Conservation (phyloP, 2,329 filamentous ascomycete species). For the Fusarium tjaetaba region DNA sequence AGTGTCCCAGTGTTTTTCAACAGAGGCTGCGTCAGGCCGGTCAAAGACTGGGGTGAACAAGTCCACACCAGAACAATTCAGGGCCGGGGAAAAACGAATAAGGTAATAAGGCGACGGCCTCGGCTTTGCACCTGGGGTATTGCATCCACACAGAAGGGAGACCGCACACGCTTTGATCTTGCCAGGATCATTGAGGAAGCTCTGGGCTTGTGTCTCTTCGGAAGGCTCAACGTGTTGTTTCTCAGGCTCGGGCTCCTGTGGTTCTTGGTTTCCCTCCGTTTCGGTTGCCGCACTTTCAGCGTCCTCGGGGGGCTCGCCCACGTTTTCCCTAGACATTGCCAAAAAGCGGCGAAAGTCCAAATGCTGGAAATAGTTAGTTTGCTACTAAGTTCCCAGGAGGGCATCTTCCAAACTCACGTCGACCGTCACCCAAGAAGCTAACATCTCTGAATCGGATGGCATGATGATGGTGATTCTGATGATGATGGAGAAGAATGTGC, state of each 20-base stretch:
- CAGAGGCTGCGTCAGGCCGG: not conserved
- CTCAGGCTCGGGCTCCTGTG: not conserved
- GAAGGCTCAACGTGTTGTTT: not conserved
- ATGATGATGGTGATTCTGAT: not conserved
- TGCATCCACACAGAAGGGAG: not conserved
- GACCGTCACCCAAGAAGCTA: not conserved
- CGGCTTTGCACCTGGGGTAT: rapidly evolving
- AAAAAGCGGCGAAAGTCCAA: not conserved
- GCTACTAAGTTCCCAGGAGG: not conserved
- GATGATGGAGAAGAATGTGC: not conserved
- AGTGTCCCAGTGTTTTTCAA: not conserved
- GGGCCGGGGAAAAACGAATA: not conserved
- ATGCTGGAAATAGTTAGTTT: not conserved
- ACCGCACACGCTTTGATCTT: not conserved
- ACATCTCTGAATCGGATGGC: not conserved
- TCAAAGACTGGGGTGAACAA: not conserved
- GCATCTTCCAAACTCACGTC: not conserved
- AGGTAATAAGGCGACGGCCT: not conserved
- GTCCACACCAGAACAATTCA: not conserved
- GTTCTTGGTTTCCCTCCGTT: not conserved
- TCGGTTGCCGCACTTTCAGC: not conserved
- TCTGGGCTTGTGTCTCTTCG: not conserved
- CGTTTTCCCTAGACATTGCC: not conserved
- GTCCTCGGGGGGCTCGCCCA: not conserved
- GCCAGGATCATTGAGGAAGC: not conserved